Evolutionary conservation across 805 yeast genomes (phyloP), one percentile per base, ranked within the genome.

Genomic region (Lipomyces starkeyi): DNA sequence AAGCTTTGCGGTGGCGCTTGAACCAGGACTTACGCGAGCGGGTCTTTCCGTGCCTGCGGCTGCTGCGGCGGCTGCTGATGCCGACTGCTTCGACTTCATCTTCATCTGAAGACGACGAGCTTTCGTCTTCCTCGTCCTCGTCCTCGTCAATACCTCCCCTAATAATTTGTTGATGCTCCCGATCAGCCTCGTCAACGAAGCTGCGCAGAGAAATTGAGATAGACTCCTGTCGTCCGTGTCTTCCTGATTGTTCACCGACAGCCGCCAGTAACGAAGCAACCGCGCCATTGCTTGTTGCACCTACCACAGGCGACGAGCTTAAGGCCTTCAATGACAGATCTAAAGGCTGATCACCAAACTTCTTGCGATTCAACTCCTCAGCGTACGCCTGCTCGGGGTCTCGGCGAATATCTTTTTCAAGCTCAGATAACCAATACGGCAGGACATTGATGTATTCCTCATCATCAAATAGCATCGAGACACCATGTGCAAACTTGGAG

Each of bases 341-440:
- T 6, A 66, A 60, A 7, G 66, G 68, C 71, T 64, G 70, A 52
- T 63, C 74, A 1, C 71, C 72, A 58, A 63, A 71, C 29, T 68
- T 68, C 61, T 66, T 72, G 71, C 85, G 87, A 71, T 82, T 81
- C 71, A 84, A 82, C 58, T 89, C 87, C 74, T 88, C 91, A 73
- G 87, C 88, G 74, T 86, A 87, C 0, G 93, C 93, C 74, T 88
- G 90, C 71, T 86, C 86, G n/a, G 96, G 96, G 75, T 90, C 89
- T 71, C 85, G 85, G 73, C 91, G 85, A 67, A 89, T 88, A 77
- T 90, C 94, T 64, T 80, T 82, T 73, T 91, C 98, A 74, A 95
- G 82, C 69, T 94, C 98, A 67, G 96, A 91, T 72, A 92, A 84
- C 99, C 99, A 94, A 78, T 93, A 91, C 65, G 99, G 99, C 70